These are phyloP conservation scores for Trichoderma erinaceum DNA, from an alignment of 495 filamentous ascomycete species.

Conservation along the genomic window DNA sequence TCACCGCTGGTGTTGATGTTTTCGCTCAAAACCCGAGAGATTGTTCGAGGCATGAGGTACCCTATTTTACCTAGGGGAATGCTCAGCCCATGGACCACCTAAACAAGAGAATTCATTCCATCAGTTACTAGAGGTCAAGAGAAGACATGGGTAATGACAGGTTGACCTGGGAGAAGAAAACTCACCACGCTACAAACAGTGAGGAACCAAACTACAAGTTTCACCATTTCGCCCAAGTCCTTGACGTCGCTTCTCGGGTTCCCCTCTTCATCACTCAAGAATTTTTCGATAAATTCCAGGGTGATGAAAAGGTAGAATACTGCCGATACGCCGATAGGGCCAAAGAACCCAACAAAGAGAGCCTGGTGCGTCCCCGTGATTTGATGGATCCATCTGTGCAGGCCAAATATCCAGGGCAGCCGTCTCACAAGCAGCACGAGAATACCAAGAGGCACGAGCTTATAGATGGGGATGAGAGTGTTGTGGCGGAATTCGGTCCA, in stretches of 20 bases:
- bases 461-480: constrained; percentile 65
- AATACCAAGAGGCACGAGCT: constrained; percentile 72
- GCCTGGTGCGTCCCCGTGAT: constrained; percentile 70
- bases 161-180: constrained; percentile 20
- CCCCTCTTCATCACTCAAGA: constrained; percentile 48
- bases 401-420: constrained; percentile 64
- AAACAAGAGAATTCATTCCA: background rate
- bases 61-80: constrained; percentile 81
- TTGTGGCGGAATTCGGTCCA: constrained; percentile 55
- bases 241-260: constrained; percentile 59
- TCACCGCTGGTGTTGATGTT: background rate
- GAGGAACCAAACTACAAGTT: constrained; percentile 79
- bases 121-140: no score
- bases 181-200: constrained; percentile 80
- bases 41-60: constrained; percentile 68
- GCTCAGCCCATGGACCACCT: constrained; percentile 82
- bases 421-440: constrained; percentile 74
- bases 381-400: constrained; percentile 73
- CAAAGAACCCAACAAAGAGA: constrained; percentile 85
- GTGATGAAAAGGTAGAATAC: constrained; percentile 84
- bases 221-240: constrained; percentile 55
- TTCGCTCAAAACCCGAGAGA: constrained; percentile 46
- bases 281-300: constrained; percentile 56
- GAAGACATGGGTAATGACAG: constrained; percentile 18
- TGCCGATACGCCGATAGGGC: constrained; percentile 88